phyloP scores from a whole-genome alignment of 2,329 filamentous ascomycete genomes.

The Trichoderma asperellum region DNA sequence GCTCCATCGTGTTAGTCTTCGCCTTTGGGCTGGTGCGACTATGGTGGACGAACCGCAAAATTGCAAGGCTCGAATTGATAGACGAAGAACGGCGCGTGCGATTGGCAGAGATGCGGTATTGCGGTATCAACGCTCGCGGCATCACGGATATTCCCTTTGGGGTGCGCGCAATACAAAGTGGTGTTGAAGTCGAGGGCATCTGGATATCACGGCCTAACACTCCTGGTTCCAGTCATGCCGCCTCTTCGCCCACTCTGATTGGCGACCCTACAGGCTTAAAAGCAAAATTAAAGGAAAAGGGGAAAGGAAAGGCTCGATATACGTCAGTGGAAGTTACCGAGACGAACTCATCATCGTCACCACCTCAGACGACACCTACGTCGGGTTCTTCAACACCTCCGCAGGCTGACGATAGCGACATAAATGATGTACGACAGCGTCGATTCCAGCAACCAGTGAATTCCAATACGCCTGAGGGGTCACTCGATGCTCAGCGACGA shows the following conservation, averaged over 20 bases:
- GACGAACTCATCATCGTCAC: neutral
- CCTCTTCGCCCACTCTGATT: constrained; percentile 36
- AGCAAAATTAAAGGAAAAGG: constrained; percentile 32
- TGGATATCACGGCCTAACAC: constrained; percentile 66
- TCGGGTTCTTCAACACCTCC: constrained; percentile 5
- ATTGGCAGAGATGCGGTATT: constrained; percentile 58
- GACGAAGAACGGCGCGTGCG: constrained; percentile 67
- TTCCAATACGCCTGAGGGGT: neutral
- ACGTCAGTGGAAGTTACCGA: constrained; percentile 14
- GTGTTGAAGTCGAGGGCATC: constrained; percentile 83
- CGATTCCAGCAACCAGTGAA: neutral
- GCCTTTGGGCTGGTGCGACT: constrained; percentile 69
- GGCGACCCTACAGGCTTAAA: constrained; percentile 28
- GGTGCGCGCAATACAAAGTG: constrained; percentile 80
- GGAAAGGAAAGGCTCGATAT: constrained; percentile 31
- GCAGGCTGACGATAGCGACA: neutral
- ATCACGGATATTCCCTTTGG: constrained; percentile 78
- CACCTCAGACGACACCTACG: neutral
- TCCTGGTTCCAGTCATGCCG: constrained; percentile 37
- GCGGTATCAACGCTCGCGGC: constrained; percentile 49
- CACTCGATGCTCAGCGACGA: constrained; percentile 1
- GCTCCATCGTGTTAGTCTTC: constrained; percentile 72
- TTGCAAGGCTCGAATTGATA: constrained; percentile 63
- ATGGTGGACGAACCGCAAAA: constrained; percentile 59
- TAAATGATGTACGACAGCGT: neutral